These are phyloP conservation scores for Fraxinus excelsior DNA, from an alignment of 257 asterid species.

Conservation along the genomic window DNA sequence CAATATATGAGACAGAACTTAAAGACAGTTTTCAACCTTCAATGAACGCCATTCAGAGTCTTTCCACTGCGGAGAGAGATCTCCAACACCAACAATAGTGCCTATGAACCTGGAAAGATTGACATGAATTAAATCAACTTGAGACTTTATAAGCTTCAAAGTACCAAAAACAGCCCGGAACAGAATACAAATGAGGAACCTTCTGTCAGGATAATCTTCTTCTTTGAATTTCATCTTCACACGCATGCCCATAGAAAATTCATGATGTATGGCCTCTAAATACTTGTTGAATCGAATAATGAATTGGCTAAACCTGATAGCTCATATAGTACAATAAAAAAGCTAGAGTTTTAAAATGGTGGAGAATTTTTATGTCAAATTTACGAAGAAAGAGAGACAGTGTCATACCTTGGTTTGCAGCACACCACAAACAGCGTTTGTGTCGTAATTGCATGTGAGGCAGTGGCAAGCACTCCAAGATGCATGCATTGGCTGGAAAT, in stretches of 20 bases:
- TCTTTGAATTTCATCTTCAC: constrained; percentile 81
- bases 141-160: background rate
- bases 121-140: background rate
- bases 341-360: background rate
- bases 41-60: constrained; percentile 82
- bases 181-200: constrained; percentile 24
- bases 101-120: constrained; percentile 68
- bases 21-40: constrained; percentile 48
- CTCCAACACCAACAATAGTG: constrained; percentile 74
- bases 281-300: constrained; percentile 75
- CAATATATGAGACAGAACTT: constrained; percentile 7
- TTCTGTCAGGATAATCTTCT: constrained; percentile 84
- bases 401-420: constrained; percentile 72
- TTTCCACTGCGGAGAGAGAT: constrained; percentile 66
- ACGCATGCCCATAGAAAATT: constrained; percentile 70
- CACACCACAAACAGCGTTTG: constrained; percentile 62
- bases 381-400: background rate
- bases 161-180: background rate
- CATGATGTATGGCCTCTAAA: constrained; percentile 53
- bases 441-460: constrained; percentile 75
- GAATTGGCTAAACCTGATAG: constrained; percentile 69
- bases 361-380: background rate
- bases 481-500: constrained; percentile 94
- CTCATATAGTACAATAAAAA: background rate
- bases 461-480: constrained; percentile 87